Base-by-base conservation (phyloP, 345 rosid species). In the Ceriops zippeliana region DNA sequence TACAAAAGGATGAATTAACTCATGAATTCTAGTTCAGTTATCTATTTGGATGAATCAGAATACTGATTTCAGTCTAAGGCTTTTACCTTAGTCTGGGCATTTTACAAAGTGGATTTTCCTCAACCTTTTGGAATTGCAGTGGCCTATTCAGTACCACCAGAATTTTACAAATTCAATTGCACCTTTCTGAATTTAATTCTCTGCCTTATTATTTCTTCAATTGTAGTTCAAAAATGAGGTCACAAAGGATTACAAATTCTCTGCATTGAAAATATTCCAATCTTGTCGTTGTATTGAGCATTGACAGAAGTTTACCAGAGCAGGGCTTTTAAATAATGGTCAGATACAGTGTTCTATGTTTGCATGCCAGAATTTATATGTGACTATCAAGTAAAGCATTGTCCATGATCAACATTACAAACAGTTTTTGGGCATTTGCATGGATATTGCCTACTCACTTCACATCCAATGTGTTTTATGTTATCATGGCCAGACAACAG, bases 221-320 rank as follows among this genome's bases (percentile, higher is more conserved):
- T 68, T 46, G 6, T 21, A 27, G 9, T 32, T 61, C 19, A 53
- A 35, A 63, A 52, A 15, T 58, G 73, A 61, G 19, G 61, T 15
- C 0, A 42, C 6, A 35, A 52, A 32, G 52, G 26, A 35, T 62
- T 61, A 26, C 38, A 54, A 27, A 22, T 70, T 61, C 19, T 38
- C 61, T 52, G 20, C 32, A 9, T 7, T 63, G 53, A 56, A 61
- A 27, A 37, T 35, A 32, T 52, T 7, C 46, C 51, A 28, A 42
- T 34, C 11, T 21, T 52, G 38, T 37, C 57, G 19, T 34, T 22
- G 2, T 3, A 16, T 51, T 22, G 15, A 38, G 15, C 47, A 10
- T 38, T 38, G 16, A 38, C 16, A 42, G 49, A 42, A 42, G 49
- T 42, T 42, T 42, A 11, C 17, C 49, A 13, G 13, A 15, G 49